These are phyloP conservation scores for Larix kaempferi DNA, from an alignment of 75 land plant genomes.

Conservation along the genomic window DNA sequence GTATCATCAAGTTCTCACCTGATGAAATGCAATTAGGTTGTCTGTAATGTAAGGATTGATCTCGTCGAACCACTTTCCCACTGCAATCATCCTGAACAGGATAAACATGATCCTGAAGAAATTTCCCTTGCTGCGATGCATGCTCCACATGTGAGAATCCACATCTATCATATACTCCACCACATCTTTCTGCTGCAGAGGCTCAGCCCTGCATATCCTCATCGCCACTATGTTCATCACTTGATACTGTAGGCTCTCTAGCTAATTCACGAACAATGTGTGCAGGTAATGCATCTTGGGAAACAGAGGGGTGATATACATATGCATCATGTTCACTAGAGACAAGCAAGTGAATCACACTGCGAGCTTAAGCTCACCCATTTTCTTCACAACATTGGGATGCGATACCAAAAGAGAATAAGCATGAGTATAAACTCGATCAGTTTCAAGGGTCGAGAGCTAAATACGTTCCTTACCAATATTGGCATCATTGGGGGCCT, in stretches of 20 bases:
- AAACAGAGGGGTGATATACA: too few species aligned
- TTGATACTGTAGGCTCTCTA: conserved; percentile 59
- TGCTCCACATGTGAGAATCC: too few species aligned
- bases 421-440: too few species aligned
- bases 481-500: conserved; percentile 20
- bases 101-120: conserved; percentile 55
- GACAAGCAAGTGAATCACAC: conserved; percentile 51
- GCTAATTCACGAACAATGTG: conserved; percentile 41
- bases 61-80: conserved; percentile 38
- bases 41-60: too few species aligned
- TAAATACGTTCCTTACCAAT: too few species aligned
- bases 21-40: too few species aligned
- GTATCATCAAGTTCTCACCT: too few species aligned
- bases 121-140: too few species aligned
- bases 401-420: conserved; percentile 67
- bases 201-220: conserved; percentile 67
- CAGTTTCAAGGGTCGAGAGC: too few species aligned
- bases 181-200: conserved; percentile 61
- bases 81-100: conserved; percentile 38
- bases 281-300: conserved; percentile 74
- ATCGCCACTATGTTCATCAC: too few species aligned
- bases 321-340: conserved; percentile 49
- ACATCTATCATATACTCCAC: too few species aligned
- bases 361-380: conserved; percentile 74
- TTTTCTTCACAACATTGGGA: conserved; percentile 64